Base-by-base conservation (phyloP, 2,329 filamentous ascomycete species). In the Aspergillus sp. region DNA sequence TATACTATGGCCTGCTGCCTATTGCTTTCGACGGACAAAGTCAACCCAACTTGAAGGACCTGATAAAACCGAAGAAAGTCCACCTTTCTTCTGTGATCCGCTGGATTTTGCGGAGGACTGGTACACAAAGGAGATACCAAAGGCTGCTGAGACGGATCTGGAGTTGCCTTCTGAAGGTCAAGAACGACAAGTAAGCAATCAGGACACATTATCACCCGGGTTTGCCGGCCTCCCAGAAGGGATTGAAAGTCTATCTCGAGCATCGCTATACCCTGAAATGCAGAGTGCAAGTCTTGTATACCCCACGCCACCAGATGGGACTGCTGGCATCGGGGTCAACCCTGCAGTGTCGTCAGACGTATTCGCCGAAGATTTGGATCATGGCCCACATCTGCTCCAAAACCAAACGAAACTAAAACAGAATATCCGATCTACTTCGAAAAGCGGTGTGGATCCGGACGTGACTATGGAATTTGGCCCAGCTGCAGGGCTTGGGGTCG, bases 291-390 rank as follows among this genome's bases (percentile, higher is more conserved):
- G 71, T 57, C 71, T 79, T 51, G 78, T 83, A 30, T 83, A 83
- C 68, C 81, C 80, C 12, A 83, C 81, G 7, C 81, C 81, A 5
- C 80, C 81, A 51, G 81, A 82, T 58, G 79, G 77, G n/a, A 68
- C 76, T 56, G 64, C 71, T 12, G 67, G 67, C 20, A 65, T 73
- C 48, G 65, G 68, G 5, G 59, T 68, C 7, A 71, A 68, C 39
- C 65, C 67, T 20, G 20, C 66, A 5, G 64, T 64, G 32, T 60
- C 68, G 60, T 60, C 34, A 9, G 34, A 36, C 34, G 34, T 36
- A 36, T 36, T 36, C 6, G 34, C 34, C 5, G 74, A 76, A 44
- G 64, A 70, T 17, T 49, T 62, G 13, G 66, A 71, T 24, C 51
- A 66, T n/a, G 58, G 53, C 24, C 50, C 64, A 24, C 60, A 62